phyloP scores from a whole-genome alignment of 208 protist genomes.

The Tritrichomonas musculus region DNA sequence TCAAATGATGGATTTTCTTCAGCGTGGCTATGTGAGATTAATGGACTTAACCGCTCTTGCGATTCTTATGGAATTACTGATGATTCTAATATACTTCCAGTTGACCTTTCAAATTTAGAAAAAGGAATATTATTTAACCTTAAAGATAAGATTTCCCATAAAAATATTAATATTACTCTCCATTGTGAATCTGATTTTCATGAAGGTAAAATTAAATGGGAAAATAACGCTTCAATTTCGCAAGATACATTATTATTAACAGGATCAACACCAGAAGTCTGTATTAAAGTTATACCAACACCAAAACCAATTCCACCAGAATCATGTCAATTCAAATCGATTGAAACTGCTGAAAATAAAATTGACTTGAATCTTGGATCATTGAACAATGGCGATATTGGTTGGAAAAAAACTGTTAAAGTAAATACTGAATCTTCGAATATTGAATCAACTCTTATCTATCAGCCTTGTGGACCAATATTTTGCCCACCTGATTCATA shows the following conservation, averaged over 20 bases:
- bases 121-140: no score
- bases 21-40: not conserved
- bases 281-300: not conserved
- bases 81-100: not conserved
- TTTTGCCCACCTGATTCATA: not conserved
- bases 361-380: not conserved
- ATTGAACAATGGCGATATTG: no score
- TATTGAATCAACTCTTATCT: not conserved
- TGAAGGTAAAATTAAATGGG: no score
- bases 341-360: not conserved
- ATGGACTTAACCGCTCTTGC: no score
- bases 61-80: not conserved
- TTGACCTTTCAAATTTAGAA: not conserved
- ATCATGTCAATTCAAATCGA: not conserved
- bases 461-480: not conserved
- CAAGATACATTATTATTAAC: not conserved
- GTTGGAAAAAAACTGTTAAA: no score
- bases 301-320: not conserved
- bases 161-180: no score
- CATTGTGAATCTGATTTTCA: no score
- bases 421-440: not conserved
- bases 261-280: not conserved
- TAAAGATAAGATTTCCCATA: no score
- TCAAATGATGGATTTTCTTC: no score
- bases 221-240: no score